A percentile compares a stretch with the other conserved stretches of the same genome.
Conservation (phyloP, 257 asterid species). For the Gentiana dahurica region DNA sequence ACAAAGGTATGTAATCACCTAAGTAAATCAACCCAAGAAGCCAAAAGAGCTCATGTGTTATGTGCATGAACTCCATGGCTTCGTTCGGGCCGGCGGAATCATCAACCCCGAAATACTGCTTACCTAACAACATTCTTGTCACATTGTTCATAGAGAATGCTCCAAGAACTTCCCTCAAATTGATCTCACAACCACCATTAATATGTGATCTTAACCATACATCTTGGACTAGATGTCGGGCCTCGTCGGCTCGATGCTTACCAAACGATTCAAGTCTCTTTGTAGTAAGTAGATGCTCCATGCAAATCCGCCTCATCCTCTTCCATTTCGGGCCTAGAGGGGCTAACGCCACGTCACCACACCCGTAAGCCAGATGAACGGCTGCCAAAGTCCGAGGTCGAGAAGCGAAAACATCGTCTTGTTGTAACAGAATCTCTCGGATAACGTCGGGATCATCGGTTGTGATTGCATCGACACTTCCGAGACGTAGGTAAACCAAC, state of each 20-base stretch:
- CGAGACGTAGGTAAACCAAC: constrained; percentile 59
- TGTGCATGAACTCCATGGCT: constrained; percentile 79
- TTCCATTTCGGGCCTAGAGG: constrained; percentile 94
- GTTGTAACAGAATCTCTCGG: constrained; percentile 53
- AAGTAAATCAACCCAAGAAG: constrained; percentile 74
- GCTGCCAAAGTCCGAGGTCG: constrained; percentile 87
- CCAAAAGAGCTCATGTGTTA: constrained; percentile 75
- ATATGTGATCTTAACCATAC: constrained; percentile 45
- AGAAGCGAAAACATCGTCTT: constrained; percentile 78
- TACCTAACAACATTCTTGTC: constrained; percentile 84
- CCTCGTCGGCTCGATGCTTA: constrained; percentile 58
- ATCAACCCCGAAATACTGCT: constrained; percentile 65
- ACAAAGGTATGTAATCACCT: constrained; percentile 77
- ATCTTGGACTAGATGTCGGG: constrained; percentile 44
- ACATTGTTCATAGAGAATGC: constrained; percentile 91
- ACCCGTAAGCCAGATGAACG: constrained; percentile 62
- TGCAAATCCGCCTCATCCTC: constrained; percentile 70
- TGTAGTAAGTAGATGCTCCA: constrained; percentile 78
- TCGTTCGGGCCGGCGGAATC: constrained; percentile 76
- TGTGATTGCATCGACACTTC: constrained; percentile 70
- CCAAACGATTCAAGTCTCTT: constrained; percentile 70
- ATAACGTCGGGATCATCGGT: constrained; percentile 72
- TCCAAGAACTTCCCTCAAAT: constrained; percentile 68
- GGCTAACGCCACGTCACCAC: constrained; percentile 88
- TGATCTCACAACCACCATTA: constrained; percentile 28